A percentile compares a stretch with the other conserved stretches of the same genome.
These are phyloP conservation scores for Cladosporium phlei DNA, from an alignment of 2,329 filamentous ascomycete genomes.

Conservation along the genomic window DNA sequence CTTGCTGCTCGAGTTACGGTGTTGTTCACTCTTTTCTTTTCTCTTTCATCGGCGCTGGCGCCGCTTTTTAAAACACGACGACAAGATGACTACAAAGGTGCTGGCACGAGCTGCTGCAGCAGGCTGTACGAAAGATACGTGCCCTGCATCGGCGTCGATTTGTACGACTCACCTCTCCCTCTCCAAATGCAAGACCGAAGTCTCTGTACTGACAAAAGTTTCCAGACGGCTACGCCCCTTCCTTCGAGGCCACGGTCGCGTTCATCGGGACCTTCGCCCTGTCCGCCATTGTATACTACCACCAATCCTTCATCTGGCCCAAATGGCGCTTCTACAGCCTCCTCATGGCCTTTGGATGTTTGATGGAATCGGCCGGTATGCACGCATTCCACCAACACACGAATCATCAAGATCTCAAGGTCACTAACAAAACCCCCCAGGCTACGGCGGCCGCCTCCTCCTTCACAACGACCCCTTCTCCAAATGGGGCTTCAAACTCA, in stretches of 20 bases:
- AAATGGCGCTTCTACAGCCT: conserved; percentile 39
- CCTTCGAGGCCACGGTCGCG: conserved; percentile 35
- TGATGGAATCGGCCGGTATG: conserved; percentile 32
- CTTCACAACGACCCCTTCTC: conserved; percentile 41
- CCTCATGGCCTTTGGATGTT: conserved; percentile 38
- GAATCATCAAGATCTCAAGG: too few relatives aligned
- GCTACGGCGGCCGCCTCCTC: conserved; percentile 41
- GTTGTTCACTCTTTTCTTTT: too few relatives aligned
- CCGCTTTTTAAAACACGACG: neutral
- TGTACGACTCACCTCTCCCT: conserved; percentile 16
- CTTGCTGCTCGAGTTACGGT: too few relatives aligned
- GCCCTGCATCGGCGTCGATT: neutral
- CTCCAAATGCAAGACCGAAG: neutral
- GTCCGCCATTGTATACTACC: conserved; percentile 28
- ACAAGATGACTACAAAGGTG: neutral
- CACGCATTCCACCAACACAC: too few relatives aligned
- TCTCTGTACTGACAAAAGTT: neutral
- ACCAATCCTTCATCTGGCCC: conserved; percentile 29
- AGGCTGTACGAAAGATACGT: neutral
- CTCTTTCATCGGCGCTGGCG: neutral
- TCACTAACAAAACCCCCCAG: conserved; percentile 22
- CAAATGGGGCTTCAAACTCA: conserved; percentile 40
- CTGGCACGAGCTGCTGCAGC: neutral
- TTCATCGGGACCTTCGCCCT: conserved; percentile 36
- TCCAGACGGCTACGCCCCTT: conserved; percentile 31